Evolutionary conservation across 306 rosid species (phyloP), one percentile per base, ranked within the genome.

Genomic region (Castanea crenata): DNA sequence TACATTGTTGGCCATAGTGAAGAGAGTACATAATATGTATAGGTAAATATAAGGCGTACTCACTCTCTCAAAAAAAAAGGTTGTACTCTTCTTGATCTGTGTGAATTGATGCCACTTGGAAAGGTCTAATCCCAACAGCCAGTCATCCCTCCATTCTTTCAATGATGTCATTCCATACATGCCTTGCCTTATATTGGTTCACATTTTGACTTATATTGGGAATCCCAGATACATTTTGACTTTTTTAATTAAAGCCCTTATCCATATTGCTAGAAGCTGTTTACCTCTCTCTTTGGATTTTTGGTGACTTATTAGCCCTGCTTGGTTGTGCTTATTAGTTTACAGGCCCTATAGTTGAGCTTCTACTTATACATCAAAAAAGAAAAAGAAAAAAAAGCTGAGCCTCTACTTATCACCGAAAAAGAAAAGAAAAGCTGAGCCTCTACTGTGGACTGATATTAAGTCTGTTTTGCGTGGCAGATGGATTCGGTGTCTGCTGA

Each of bases 401-500:
- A 63, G 41, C 44, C 11, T 63, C 38, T 59, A 63, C 15, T 21
- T 63, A 27, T 27, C 31, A 27, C 1, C 31, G 31, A 27, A 27
- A 2, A 27, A 32, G 1, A 5, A 5, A 41, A 5, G 1, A 41
- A 68, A 3, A 11, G 29, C 9, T 6, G 52, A 68, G 52, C 54
- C 7, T 68, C 51, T 64, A n/a, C 4, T 1, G 29, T 34, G 72
- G 52, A 19, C 51, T 35, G 72, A 68, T 68, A 34, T 34, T 7
- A 35, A 34, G 12, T 18, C 25, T 14, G 67, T 5, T 62, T 69
- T 44, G 76, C 23, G 34, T 83, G 41, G 49, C 76, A 31, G 46
- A 88, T 88, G 91, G 86, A 85, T 55, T 46, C n/a, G 29, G 76
- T 62, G 67, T 27, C 91, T 69, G 59, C 75, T 76, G 81, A 81